Conservation (phyloP, 139 green algal genomes). For the Eudorina sp. region DNA sequence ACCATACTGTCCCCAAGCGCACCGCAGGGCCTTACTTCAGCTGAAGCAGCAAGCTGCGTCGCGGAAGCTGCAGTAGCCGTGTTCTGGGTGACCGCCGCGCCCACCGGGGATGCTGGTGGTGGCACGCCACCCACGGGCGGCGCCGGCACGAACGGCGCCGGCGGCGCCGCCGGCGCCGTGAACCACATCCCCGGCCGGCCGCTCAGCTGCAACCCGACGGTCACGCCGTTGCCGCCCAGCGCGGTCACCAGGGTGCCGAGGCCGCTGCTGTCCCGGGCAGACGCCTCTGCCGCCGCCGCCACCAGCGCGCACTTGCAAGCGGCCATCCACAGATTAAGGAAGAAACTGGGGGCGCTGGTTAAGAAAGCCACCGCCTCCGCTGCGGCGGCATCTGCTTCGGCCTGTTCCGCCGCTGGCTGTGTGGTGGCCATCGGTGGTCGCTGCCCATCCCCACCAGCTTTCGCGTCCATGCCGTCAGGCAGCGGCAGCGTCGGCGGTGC, state of each 20-base stretch:
- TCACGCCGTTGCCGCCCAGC: slow-evolving; percentile 5
- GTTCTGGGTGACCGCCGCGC: no score
- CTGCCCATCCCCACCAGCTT: neutral
- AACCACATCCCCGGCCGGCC: neutral
- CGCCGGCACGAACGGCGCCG: neutral
- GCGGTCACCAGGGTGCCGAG: slow-evolving; percentile 9
- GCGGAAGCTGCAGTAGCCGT: no score
- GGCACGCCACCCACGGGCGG: slow-evolving; percentile 1
- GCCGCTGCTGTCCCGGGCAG: neutral
- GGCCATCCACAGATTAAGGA: slow-evolving; percentile 31
- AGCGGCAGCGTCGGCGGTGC: neutral
- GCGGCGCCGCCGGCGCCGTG: neutral
- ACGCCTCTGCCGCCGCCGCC: neutral
- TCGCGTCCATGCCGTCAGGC: neutral
- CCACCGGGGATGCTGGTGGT: neutral
- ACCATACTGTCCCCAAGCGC: slow-evolving; percentile 29
- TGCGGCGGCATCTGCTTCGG: neutral
- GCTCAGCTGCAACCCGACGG: neutral
- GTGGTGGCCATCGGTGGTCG: neutral
- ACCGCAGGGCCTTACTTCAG: neutral
- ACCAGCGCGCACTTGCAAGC: slow-evolving; percentile 5
- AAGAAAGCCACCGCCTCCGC: slow-evolving; percentile 9
- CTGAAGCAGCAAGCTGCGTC: no score
- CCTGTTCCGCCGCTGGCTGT: neutral
- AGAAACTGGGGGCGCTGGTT: neutral